Conservation (phyloP, 805 yeast genomes). For the Brettanomyces nanus region DNA sequence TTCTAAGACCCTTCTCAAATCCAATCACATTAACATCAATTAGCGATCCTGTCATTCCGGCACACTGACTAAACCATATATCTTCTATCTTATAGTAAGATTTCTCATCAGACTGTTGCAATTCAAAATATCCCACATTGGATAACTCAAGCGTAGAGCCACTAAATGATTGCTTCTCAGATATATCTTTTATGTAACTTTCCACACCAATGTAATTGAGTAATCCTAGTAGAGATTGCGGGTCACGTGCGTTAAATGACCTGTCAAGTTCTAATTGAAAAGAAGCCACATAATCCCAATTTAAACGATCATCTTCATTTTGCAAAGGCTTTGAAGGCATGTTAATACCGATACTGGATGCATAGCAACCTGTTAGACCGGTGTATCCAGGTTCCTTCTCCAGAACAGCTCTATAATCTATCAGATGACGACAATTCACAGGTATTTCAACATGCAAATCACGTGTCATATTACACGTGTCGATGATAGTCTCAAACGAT, state of each 20-base stretch:
- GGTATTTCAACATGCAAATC: slow-evolving; percentile 1
- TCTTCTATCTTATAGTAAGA: not conserved
- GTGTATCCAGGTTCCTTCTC: not conserved
- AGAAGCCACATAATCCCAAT: not conserved
- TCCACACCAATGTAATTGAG: not conserved
- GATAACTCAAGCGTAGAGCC: not conserved
- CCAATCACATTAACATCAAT: slow-evolving; percentile 3
- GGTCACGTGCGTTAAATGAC: not conserved
- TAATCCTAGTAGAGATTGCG: not conserved
- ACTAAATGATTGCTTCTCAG: not conserved
- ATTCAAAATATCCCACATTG: slow-evolving; percentile 1
- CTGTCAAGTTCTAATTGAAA: not conserved
- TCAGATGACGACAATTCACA: not conserved
- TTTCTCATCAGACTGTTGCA: not conserved
- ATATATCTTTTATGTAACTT: not conserved
- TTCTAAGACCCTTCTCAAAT: not conserved
- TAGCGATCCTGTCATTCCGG: not conserved
- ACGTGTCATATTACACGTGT: not conserved
- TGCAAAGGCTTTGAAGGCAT: not conserved
- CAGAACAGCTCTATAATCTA: not conserved
- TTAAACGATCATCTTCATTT: not conserved
- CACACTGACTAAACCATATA: not conserved
- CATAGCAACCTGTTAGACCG: not conserved
- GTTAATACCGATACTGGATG: not conserved
- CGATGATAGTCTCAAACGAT: not conserved